Evolutionary conservation across 1,284 basidiomycete genomes (phyloP).

Genomic region (Stygiomarasmius scandens): DNA sequence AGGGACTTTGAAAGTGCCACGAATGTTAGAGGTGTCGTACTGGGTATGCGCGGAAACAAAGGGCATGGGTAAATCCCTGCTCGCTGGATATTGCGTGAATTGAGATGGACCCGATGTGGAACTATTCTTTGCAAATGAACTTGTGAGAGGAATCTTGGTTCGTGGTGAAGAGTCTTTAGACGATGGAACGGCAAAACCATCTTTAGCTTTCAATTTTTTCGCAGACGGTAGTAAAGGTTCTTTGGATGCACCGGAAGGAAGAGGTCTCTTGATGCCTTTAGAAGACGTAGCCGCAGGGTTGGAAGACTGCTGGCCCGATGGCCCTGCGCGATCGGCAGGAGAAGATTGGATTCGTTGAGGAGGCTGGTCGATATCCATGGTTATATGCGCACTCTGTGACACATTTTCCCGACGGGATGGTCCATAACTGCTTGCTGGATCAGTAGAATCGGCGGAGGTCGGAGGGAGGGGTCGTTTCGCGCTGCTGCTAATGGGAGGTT

Average conservation of each 20-base stretch:
- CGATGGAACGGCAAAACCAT: background rate
- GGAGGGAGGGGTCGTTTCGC: no score
- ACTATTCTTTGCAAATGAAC: background rate
- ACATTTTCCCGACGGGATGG: no score
- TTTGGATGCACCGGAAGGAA: background rate
- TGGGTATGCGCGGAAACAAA: no score
- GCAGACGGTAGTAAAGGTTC: background rate
- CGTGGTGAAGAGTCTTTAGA: background rate
- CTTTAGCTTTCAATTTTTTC: background rate
- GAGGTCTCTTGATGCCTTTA: background rate
- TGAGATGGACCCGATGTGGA: background rate
- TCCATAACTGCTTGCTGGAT: no score
- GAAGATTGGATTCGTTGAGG: background rate
- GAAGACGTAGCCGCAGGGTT: background rate
- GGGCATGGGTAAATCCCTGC: no score
- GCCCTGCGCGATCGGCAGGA: no score
- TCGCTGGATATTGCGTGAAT: constrained; percentile 2
- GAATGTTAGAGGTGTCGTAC: background rate
- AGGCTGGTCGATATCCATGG: no score
- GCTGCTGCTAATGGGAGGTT: no score
- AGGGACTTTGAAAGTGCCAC: background rate
- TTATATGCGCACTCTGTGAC: no score
- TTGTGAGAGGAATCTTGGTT: background rate
- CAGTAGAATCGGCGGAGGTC: no score
- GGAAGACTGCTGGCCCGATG: no score